phyloP scores from a whole-genome alignment of 140 eudicot species.

The Artemisia princeps region DNA sequence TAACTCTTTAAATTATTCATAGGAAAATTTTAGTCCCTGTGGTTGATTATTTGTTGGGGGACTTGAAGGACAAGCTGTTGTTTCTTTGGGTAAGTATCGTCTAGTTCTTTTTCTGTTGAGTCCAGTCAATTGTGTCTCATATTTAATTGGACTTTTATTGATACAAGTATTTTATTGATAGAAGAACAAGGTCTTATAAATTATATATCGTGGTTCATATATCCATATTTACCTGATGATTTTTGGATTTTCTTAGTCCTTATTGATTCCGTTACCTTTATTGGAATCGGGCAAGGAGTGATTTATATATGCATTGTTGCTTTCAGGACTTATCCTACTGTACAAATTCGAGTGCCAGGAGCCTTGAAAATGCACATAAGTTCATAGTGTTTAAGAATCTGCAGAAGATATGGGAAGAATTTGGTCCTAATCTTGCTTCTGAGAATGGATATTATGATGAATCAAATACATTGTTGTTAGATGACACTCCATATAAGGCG shows the following conservation, averaged over 20 bases:
- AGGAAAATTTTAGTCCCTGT: constrained; percentile 58
- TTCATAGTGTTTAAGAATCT: constrained; percentile 62
- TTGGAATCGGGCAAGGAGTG: constrained; percentile 9
- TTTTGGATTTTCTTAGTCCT: not conserved
- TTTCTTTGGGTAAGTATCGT: constrained; percentile 69
- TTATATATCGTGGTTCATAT: not conserved
- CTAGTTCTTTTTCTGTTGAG: not conserved
- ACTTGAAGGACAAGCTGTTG: constrained; percentile 53
- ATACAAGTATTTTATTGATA: not conserved
- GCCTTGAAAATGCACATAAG: constrained; percentile 58
- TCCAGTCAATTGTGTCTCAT: not conserved
- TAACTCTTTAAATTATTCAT: constrained; percentile 21
- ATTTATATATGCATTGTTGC: not conserved
- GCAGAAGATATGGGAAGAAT: constrained; percentile 54
- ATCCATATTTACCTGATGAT: no score
- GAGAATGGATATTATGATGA: constrained; percentile 57
- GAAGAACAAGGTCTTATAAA: constrained; percentile 8
- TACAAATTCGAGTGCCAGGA: constrained; percentile 41
- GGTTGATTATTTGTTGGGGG: constrained; percentile 72
- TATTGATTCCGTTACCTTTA: not conserved
- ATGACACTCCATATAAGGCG: constrained; percentile 91
- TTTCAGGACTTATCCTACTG: constrained; percentile 58
- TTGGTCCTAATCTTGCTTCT: constrained; percentile 35
- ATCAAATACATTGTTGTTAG: constrained; percentile 70
- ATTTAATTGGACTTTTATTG: not conserved